A percentile compares a stretch with the other conserved stretches of the same genome.
These are phyloP conservation scores for Aspergillus piperis DNA, from an alignment of 2,329 filamentous ascomycete genomes.

Conservation along the genomic window DNA sequence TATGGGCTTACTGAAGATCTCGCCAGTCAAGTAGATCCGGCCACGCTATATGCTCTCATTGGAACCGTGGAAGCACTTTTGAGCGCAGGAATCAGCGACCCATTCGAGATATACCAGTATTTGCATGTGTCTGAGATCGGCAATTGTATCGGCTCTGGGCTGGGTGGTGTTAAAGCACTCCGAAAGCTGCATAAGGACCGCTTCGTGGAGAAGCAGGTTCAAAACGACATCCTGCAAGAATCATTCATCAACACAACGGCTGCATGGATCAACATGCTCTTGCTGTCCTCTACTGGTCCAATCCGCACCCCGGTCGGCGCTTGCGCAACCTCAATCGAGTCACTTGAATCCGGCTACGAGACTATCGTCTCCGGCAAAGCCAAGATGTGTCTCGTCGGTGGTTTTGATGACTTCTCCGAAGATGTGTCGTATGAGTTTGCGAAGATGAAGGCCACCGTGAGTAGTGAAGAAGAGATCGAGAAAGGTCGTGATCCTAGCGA, in stretches of 20 bases:
- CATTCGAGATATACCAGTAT: conserved; percentile 98
- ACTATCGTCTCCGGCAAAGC: conserved; percentile 96
- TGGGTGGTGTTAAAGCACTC: conserved; percentile 84
- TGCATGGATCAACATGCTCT: conserved; percentile 97
- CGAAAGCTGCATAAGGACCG: conserved; percentile 95
- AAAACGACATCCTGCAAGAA: conserved; percentile 96
- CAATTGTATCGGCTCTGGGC: conserved; percentile 94
- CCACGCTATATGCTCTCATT: conserved; percentile 90
- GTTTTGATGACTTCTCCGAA: conserved; percentile 96
- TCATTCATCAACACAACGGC: conserved; percentile 99
- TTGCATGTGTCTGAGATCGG: conserved; percentile 94
- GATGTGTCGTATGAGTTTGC: conserved; percentile 97
- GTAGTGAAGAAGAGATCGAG: conserved; percentile 86
- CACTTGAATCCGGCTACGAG: conserved; percentile 91
- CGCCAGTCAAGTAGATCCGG: conserved; percentile 89
- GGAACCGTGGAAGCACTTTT: conserved; percentile 86
- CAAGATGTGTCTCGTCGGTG: conserved; percentile 89
- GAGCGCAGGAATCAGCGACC: conserved; percentile 88
- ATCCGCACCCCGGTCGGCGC: conserved; percentile 97
- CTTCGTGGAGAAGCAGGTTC: conserved; percentile 88
- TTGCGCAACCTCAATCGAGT: conserved; percentile 92
- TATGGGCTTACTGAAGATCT: conserved; percentile 96
- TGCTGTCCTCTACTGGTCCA: conserved; percentile 88
- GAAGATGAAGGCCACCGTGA: conserved; percentile 98
- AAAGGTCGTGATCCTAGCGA: conserved; percentile 89